A percentile compares a stretch with the other conserved stretches of the same genome.
phyloP scores from a whole-genome alignment of 176 grass and related monocot genomes.

The Saccharum spontaneum region DNA sequence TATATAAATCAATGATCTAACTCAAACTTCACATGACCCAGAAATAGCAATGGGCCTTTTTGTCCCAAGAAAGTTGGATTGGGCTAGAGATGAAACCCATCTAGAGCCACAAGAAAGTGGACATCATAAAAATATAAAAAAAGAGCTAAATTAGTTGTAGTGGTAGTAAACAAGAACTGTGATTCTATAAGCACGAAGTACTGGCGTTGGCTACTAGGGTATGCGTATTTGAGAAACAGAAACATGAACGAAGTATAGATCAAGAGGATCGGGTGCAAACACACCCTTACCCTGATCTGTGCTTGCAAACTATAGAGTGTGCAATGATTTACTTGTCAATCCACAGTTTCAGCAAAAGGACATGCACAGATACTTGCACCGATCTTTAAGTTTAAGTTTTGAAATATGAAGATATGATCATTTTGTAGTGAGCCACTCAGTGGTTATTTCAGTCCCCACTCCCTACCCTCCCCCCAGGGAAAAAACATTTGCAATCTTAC shows the following conservation, averaged over 20 bases:
- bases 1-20: neutral
- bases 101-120: neutral
- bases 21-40: neutral
- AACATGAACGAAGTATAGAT: neutral
- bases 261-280: neutral
- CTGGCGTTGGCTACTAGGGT: neutral
- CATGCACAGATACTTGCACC: neutral
- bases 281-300: neutral
- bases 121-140: neutral
- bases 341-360: neutral
- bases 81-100: neutral
- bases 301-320: neutral
- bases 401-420: neutral
- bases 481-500: neutral
- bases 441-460: neutral
- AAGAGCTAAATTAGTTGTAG: neutral
- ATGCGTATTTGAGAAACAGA: neutral
- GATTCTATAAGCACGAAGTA: neutral
- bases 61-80: neutral
- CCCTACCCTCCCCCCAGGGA: neutral
- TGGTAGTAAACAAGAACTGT: neutral
- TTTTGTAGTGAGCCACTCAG: neutral
- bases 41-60: neutral
- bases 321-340: neutral
- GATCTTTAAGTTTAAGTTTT: neutral